These are phyloP conservation scores for Cladosporium colombiae DNA, from an alignment of 2,329 filamentous ascomycete genomes.

Conservation along the genomic window DNA sequence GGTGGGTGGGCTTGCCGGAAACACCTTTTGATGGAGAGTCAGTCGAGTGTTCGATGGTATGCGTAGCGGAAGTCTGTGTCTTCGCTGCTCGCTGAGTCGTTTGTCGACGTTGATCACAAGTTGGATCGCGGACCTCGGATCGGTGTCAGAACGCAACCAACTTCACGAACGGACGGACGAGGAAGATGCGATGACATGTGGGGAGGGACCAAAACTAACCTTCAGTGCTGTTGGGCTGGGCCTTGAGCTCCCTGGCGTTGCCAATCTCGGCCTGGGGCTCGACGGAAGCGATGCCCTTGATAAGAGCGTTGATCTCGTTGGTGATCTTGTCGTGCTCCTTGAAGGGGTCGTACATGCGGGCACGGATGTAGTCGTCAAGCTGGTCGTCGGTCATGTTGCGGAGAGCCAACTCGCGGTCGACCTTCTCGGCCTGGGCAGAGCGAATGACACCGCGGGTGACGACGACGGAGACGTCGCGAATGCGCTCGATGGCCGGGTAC, in stretches of 20 bases:
- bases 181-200: neutral
- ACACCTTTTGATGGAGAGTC: conserved; percentile 8
- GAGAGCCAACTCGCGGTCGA: conserved; percentile 58
- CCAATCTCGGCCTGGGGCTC: conserved; percentile 5
- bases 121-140: conserved; percentile 15
- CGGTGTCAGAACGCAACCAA: conserved; percentile 8
- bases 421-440: conserved; percentile 76
- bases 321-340: conserved; percentile 45
- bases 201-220: conserved; percentile 2
- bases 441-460: conserved; percentile 94
- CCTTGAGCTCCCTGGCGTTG: conserved; percentile 12
- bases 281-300: conserved; percentile 6
- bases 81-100: conserved; percentile 2
- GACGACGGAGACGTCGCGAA: conserved; percentile 82
- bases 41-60: conserved; percentile 3
- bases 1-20: conserved; percentile 14
- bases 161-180: neutral
- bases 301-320: conserved; percentile 37
- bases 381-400: conserved; percentile 67
- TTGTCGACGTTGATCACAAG: neutral
- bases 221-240: conserved; percentile 11
- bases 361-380: conserved; percentile 66
- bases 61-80: conserved; percentile 11
- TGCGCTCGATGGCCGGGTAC: conserved; percentile 88
- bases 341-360: conserved; percentile 55